Evolutionary conservation across 768 basidiomycete genomes (phyloP).

Genomic region (Coprinellus micaceus): DNA sequence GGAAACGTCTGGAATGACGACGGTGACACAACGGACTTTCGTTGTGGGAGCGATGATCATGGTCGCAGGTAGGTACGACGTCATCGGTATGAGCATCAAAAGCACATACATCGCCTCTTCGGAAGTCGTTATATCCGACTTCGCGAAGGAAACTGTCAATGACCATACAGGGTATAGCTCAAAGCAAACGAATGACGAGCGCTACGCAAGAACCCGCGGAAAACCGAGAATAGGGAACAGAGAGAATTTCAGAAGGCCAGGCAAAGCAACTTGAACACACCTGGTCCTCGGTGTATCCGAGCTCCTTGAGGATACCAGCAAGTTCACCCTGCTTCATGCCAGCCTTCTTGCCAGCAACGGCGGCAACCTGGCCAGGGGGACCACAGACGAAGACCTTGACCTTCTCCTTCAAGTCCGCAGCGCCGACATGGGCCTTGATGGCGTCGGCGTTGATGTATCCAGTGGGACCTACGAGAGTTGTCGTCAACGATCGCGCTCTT

Average conservation of each 20-base stretch:
- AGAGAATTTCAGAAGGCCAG: too few relatives aligned
- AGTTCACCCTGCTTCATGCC: conserved; percentile 84
- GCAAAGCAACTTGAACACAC: conserved; percentile 33
- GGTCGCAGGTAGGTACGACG: too few relatives aligned
- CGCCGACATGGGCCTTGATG: conserved; percentile 68
- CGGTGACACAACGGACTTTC: background rate
- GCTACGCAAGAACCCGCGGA: too few relatives aligned
- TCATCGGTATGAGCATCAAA: too few relatives aligned
- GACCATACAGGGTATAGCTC: too few relatives aligned
- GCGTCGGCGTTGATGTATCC: conserved; percentile 76
- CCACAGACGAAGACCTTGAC: conserved; percentile 90
- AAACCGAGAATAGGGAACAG: too few relatives aligned
- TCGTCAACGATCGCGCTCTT: conserved; percentile 1
- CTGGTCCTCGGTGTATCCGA: conserved; percentile 85
- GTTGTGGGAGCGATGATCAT: background rate
- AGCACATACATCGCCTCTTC: too few relatives aligned
- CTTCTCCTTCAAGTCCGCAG: conserved; percentile 64
- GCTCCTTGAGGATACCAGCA: conserved; percentile 77
- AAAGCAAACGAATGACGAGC: too few relatives aligned
- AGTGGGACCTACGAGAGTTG: conserved; percentile 43
- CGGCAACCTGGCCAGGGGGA: conserved; percentile 85
- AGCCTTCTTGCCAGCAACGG: conserved; percentile 84
- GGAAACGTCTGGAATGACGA: background rate
- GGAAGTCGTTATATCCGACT: too few relatives aligned
- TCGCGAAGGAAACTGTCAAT: too few relatives aligned